phyloP scores from a whole-genome alignment of 1,284 basidiomycete genomes.

The Tilletia walkeri region DNA sequence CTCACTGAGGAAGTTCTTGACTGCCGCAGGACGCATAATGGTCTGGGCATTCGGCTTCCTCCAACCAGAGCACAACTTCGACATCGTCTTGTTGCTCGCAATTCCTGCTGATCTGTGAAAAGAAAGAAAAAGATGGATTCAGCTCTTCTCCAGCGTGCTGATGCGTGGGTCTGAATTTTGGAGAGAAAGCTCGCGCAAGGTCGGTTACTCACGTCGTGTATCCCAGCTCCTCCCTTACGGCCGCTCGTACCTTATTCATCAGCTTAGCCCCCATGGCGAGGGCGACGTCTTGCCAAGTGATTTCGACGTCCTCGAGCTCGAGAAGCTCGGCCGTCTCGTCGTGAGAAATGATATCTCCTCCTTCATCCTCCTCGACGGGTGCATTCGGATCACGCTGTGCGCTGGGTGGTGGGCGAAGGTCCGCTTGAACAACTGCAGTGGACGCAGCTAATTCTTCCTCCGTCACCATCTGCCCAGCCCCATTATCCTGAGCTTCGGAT shows the following conservation, averaged over 20 bases:
- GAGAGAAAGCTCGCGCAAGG: not conserved
- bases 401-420: not conserved
- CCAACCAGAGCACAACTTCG: slow-evolving; percentile 67
- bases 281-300: slow-evolving; percentile 88
- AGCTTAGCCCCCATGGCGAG: slow-evolving; percentile 83
- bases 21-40: slow-evolving; percentile 39
- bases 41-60: slow-evolving; percentile 51
- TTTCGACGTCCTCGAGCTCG: slow-evolving; percentile 2
- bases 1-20: slow-evolving; percentile 36
- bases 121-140: too few relatives aligned
- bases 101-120: slow-evolving; percentile 75
- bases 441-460: not conserved
- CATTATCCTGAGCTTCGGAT: not conserved
- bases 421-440: not conserved
- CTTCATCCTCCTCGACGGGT: slow-evolving; percentile 12
- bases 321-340: not conserved
- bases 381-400: slow-evolving; percentile 11
- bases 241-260: slow-evolving; percentile 72
- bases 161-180: too few relatives aligned
- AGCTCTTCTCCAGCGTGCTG: too few relatives aligned
- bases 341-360: not conserved
- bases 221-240: slow-evolving; percentile 71
- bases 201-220: slow-evolving; percentile 69
- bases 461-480: not conserved
- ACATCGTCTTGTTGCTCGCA: slow-evolving; percentile 86